These are phyloP conservation scores for Cucumis cinereus DNA, from an alignment of 306 rosid genomes.

Conservation along the genomic window DNA sequence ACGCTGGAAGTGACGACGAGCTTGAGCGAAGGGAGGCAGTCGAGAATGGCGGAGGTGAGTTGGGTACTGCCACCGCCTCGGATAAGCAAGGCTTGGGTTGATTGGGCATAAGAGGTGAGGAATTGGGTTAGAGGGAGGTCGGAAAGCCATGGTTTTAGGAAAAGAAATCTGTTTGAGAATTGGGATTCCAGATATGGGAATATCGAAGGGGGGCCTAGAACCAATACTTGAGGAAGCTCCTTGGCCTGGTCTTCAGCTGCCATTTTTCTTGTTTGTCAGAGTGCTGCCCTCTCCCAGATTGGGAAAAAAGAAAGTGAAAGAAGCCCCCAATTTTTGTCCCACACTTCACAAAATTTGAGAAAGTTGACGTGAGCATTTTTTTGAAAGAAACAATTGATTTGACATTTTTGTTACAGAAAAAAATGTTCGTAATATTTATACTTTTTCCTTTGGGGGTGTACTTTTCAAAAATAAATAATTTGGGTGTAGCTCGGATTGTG, in stretches of 20 bases:
- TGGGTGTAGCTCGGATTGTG: no score
- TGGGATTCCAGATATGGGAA: background rate
- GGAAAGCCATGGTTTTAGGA: background rate
- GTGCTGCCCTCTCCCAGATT: background rate
- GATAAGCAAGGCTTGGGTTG: background rate
- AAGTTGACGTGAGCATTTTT: no score
- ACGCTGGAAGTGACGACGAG: background rate
- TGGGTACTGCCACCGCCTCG: background rate
- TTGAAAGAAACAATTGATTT: no score
- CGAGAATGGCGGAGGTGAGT: constrained; percentile 1
- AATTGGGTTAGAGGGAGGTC: background rate
- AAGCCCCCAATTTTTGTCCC: no score
- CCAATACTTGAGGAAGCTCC: background rate
- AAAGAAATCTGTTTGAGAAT: background rate
- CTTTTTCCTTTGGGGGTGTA: no score
- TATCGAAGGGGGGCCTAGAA: background rate
- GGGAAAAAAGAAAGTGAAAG: background rate
- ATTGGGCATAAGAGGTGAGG: background rate
- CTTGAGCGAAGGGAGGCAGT: background rate
- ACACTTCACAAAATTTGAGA: no score
- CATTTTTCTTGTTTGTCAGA: background rate
- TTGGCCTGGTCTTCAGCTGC: background rate
- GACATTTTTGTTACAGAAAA: no score
- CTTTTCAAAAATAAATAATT: no score
- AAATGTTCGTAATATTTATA: no score